phyloP scores from a whole-genome alignment of 371 early-diverging fungal genomes.

The Agmasoma carcini region DNA sequence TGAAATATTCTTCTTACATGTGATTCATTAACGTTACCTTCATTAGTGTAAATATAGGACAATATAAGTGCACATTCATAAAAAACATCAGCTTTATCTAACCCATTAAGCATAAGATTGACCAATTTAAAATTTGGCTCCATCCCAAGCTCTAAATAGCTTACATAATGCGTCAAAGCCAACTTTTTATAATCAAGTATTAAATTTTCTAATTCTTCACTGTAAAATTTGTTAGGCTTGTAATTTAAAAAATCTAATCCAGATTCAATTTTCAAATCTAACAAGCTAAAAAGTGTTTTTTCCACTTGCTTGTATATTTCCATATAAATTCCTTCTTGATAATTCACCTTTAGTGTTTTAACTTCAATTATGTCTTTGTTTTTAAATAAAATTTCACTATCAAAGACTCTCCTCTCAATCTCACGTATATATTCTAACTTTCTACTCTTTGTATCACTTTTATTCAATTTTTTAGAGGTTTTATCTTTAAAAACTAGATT shows the following conservation, averaged over 20 bases:
- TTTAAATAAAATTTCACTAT: conserved; percentile 28
- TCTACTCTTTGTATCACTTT: not conserved
- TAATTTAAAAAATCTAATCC: conserved; percentile 13
- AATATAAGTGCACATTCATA: not conserved
- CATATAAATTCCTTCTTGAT: conserved; percentile 2
- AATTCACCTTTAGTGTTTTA: not conserved
- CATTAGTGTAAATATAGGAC: not conserved
- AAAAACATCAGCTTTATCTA: not conserved
- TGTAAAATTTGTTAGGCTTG: conserved; percentile 15
- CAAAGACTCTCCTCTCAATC: conserved; percentile 31
- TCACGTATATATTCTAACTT: conserved; percentile 24
- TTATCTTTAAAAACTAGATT: conserved; percentile 16
- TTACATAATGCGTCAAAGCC: not conserved
- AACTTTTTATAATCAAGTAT: not conserved
- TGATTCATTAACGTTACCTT: conserved; percentile 7
- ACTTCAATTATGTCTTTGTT: conserved; percentile 13
- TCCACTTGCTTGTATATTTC: conserved; percentile 23
- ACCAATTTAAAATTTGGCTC: not conserved
- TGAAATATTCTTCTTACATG: conserved; percentile 28
- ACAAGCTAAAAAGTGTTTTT: conserved; percentile 11
- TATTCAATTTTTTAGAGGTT: not conserved
- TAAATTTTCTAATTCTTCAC: conserved; percentile 5
- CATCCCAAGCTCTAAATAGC: conserved; percentile 2
- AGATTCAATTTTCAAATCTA: conserved; percentile 8
- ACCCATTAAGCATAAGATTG: not conserved